Conservation (phyloP, 2,329 filamentous ascomycete genomes). For the Penicillium brasilianum region DNA sequence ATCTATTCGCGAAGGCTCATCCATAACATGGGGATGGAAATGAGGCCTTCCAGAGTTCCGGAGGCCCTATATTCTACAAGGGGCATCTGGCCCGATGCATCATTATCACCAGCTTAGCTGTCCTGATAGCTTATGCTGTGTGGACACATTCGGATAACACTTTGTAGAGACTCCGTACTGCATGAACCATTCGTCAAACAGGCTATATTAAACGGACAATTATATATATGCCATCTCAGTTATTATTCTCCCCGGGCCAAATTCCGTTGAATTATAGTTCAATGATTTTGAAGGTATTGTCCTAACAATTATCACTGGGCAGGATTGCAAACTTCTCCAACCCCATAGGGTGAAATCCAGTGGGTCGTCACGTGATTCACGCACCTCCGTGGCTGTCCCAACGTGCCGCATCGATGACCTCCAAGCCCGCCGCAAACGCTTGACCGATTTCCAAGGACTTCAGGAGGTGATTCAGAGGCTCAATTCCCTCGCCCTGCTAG, state of each 20-base stretch:
- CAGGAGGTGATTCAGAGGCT: constrained; percentile 18
- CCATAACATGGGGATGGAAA: not conserved
- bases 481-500: not conserved
- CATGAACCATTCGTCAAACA: not conserved
- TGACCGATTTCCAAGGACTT: constrained; percentile 20
- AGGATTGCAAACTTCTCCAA: not conserved
- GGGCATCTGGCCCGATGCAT: not conserved
- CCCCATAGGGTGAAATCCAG: not conserved
- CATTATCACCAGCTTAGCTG: not conserved
- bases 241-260: too few species aligned
- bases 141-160: not conserved
- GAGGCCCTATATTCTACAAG: too few species aligned
- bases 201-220: too few species aligned
- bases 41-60: not conserved
- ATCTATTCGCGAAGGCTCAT: not conserved
- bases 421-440: constrained; percentile 17
- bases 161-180: not conserved
- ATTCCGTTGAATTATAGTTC: too few species aligned
- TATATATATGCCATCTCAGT: not conserved
- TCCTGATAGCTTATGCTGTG: not conserved
- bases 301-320: not conserved
- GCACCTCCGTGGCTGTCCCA: constrained; percentile 25
- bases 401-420: constrained; percentile 21
- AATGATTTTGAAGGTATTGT: not conserved
- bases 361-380: not conserved